A percentile compares a stretch with the other conserved stretches of the same genome.
These are phyloP conservation scores for Gaertneriomyces semiglobifer DNA, from an alignment of 192 early-diverging fungal species.

Conservation along the genomic window DNA sequence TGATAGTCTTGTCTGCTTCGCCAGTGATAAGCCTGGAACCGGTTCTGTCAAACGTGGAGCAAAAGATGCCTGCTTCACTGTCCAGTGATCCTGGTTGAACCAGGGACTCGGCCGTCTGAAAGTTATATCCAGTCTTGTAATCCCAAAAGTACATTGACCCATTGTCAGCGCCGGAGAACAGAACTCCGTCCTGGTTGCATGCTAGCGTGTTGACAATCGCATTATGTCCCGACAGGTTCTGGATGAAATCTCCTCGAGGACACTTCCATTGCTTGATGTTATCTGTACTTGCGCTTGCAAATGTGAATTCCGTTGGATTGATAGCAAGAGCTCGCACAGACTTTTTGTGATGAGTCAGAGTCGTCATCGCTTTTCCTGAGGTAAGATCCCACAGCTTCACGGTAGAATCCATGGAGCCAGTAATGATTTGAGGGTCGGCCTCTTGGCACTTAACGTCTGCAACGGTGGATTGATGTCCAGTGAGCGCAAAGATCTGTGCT, in stretches of 20 bases:
- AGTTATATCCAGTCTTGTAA: slow-evolving; percentile 92
- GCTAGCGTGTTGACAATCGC: slow-evolving; percentile 88
- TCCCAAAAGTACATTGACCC: slow-evolving; percentile 97
- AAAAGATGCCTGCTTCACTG: slow-evolving; percentile 93
- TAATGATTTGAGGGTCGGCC: slow-evolving; percentile 95
- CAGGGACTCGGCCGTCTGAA: slow-evolving; percentile 82
- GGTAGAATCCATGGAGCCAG: slow-evolving; percentile 89
- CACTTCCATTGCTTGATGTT: slow-evolving; percentile 97
- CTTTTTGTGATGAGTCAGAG: slow-evolving; percentile 98
- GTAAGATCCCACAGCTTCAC: slow-evolving; percentile 95
- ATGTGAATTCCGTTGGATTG: slow-evolving; percentile 91
- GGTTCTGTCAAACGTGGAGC: slow-evolving; percentile 91
- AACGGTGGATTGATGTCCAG: slow-evolving; percentile 85
- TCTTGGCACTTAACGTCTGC: slow-evolving; percentile 87
- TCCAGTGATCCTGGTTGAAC: slow-evolving; percentile 96
- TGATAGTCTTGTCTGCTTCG: slow-evolving; percentile 99
- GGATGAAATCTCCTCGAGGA: slow-evolving; percentile 91
- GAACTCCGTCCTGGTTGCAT: slow-evolving; percentile 86
- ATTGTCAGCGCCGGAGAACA: slow-evolving; percentile 96
- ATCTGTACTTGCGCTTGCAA: slow-evolving; percentile 79
- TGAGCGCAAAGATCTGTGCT: slow-evolving; percentile 80
- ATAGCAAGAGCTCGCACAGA: slow-evolving; percentile 86
- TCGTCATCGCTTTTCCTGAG: slow-evolving; percentile 90
- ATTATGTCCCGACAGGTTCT: slow-evolving; percentile 84
- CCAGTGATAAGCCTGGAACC: slow-evolving; percentile 94